Evolutionary conservation across 1,284 basidiomycete species (phyloP), one percentile per base, ranked within the genome.

Genomic region (Apiotrichum domesticum): DNA sequence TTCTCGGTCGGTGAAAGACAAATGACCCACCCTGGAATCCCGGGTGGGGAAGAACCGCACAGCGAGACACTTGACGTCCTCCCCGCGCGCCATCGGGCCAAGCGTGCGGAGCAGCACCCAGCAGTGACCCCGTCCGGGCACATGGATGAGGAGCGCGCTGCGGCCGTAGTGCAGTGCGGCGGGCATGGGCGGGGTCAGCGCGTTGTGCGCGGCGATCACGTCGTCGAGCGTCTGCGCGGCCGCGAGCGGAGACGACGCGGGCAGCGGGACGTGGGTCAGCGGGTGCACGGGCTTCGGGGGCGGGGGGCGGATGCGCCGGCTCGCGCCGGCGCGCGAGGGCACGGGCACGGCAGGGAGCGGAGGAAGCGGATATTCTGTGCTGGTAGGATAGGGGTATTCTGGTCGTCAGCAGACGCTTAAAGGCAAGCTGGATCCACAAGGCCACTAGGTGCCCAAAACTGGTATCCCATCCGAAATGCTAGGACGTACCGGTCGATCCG

Each of bases 361-460:
- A 0, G 61, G 61, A 6, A 62, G 55, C 6, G 61, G 61, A 15
- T 58, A 62, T n/a, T 56, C 49, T 1, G 41, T 29, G 10, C 35
- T 58, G 4, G 55, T 54, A 11, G 61, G 61, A 39, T 62, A 62
- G 4, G 61, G 61, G 42, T 55, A 62, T 29, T 62, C 61, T 62
- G 55, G 4, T 2, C 4, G 48, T 41, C 40, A 46, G 50, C 15
- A 13, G 39, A n/a, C 7, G 11, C 15, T 43, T 8, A n/a, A 5
- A 29, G 35, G 14, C 3, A 4, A 4, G 14, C 6, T 45, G n/a
- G 11, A 32, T 11, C 32, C 29, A 40, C 15, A n/a, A 29, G 29
- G 29, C 29, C 29, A 29, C 3, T 29, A 29, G 29, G 29, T 29
- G 29, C 29, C 29, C 29, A 29, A 29, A 29, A 3, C 29, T 29